Evolutionary conservation across 2,329 filamentous ascomycete genomes (phyloP), one percentile per base, ranked within the genome.

Genomic region (Colletotrichum tabaci): DNA sequence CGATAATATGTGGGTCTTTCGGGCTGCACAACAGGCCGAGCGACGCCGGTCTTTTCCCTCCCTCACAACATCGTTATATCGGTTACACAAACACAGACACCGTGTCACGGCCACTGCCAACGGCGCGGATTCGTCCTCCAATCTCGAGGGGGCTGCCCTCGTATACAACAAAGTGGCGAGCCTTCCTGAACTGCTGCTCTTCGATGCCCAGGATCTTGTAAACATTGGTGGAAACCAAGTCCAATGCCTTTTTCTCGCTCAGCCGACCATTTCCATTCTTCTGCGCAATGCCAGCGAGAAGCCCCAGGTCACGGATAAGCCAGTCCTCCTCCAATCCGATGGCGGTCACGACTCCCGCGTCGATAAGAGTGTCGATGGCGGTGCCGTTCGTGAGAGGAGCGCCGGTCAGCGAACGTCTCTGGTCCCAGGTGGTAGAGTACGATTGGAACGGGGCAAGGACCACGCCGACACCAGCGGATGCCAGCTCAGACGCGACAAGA

Each of bases 311-410:
- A 40, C 90, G 83, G 4, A 91, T 84, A 62, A 89, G 77, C 89
- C 88, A 92, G 74, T 91, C 89, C 77, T 92, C 89, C 52, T 87
- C 83, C 5, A 91, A 83, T 0, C 90, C 88, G 30, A 92, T 85
- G 0, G 86, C 91, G 0, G 87, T 84, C 3, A 81, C 77, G 0
- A 92, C 90, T 2, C 90, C 90, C 0, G 90, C 90, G 9, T 86
- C 85, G 0, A 91, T 74, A 1, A 93, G 84, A 15, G 76, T 79
- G 72, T 92, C 89, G 5, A 91, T 81, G 0, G 86, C 86, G 0
- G 91, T 92, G 35, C 90, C 90, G 75, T 92, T 91, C 0, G 90
- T 91, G 0, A 93, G 83, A 1, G 91, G 91, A 6, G 91, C 90
- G 1, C 91, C 91, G 0, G 89, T 87, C 13, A 93, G 82, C 0